These are phyloP conservation scores for Thermoascus crustaceus DNA, from an alignment of 2,329 filamentous ascomycete species.

Conservation along the genomic window DNA sequence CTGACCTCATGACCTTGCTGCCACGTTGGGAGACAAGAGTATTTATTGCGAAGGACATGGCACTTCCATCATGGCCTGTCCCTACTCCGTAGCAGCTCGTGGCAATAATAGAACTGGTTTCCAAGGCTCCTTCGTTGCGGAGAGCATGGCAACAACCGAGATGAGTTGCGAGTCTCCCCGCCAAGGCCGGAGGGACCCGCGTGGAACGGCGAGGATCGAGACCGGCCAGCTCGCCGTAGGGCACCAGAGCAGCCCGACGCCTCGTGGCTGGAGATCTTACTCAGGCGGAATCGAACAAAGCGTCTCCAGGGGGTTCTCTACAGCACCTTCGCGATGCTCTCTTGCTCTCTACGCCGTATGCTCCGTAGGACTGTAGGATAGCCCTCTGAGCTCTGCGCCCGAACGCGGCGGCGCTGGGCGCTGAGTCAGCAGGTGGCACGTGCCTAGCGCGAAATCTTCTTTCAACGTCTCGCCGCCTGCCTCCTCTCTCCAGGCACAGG, in stretches of 20 bases:
- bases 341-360: constrained; percentile 13
- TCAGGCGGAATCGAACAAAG: background rate
- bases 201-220: constrained; percentile 14
- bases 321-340: no score
- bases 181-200: constrained; percentile 12
- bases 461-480: constrained; percentile 22
- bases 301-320: no score
- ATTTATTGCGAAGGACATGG: no score
- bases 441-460: constrained; percentile 26
- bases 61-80: no score
- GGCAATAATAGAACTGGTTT: no score
- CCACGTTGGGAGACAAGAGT: no score
- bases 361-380: background rate
- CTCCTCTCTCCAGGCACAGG: constrained; percentile 22
- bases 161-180: constrained; percentile 5
- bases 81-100: no score
- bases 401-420: background rate
- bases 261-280: background rate
- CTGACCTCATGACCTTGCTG: no score
- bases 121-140: no score
- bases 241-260: constrained; percentile 7
- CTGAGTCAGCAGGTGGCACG: constrained; percentile 20
- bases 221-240: constrained; percentile 14
- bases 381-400: background rate
- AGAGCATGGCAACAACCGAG: no score